phyloP scores from a whole-genome alignment of 2,329 filamentous ascomycete species.

The Colletotrichum gigasporum region DNA sequence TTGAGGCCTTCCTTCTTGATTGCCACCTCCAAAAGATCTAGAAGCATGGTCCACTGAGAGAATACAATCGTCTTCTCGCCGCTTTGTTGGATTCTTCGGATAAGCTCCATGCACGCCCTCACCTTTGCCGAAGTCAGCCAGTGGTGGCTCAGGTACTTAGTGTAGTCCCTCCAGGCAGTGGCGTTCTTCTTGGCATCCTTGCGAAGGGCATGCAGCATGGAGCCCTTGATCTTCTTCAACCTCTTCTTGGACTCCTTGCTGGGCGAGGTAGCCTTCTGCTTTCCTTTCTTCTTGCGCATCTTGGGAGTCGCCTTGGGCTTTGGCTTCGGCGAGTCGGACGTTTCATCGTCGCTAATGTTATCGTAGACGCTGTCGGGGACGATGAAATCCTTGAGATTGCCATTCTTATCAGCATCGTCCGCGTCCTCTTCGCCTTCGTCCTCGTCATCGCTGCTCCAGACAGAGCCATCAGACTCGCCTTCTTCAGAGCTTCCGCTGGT shows the following conservation, averaged over 20 bases:
- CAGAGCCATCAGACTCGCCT: conserved; percentile 46
- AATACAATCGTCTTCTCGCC: conserved; percentile 84
- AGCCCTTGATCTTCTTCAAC: conserved; percentile 50
- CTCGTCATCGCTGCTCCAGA: conserved; percentile 42
- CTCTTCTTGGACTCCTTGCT: conserved; percentile 36
- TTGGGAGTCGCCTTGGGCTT: neutral
- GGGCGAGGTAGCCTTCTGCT: conserved; percentile 33
- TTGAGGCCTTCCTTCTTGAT: conserved; percentile 61
- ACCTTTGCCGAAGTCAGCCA: conserved; percentile 83
- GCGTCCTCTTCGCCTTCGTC: conserved; percentile 43
- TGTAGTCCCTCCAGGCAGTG: conserved; percentile 74
- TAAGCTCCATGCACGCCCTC: conserved; percentile 72
- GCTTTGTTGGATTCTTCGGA: conserved; percentile 57
- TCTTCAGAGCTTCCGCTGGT: conserved; percentile 40
- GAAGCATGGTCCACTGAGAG: conserved; percentile 81
- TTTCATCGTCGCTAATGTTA: conserved; percentile 37
- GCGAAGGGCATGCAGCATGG: conserved; percentile 39
- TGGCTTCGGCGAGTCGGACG: conserved; percentile 22
- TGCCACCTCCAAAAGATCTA: conserved; percentile 81
- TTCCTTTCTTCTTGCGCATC: conserved; percentile 1
- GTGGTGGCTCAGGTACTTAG: conserved; percentile 71
- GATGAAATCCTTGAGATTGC: conserved; percentile 53
- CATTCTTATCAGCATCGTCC: conserved; percentile 39
- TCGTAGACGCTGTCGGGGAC: conserved; percentile 57
- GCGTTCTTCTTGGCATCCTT: conserved; percentile 51